Conservation (phyloP, 208 protist species). For the Wallacemonas rigidus region DNA sequence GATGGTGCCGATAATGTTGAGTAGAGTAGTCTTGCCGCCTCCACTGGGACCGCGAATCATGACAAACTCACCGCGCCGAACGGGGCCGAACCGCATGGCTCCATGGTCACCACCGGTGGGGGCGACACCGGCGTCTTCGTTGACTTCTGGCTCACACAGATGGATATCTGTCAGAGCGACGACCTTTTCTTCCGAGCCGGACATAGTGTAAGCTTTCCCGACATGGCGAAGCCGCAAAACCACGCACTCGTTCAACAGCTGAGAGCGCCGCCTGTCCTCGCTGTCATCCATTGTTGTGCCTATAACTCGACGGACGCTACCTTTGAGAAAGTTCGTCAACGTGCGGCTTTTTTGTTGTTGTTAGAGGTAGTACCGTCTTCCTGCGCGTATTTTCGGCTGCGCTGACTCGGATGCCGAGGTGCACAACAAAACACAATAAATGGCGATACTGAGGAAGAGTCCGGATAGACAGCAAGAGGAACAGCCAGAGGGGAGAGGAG, state of each 20-base stretch:
- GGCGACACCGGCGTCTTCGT: background rate
- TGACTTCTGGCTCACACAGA: constrained; percentile 37
- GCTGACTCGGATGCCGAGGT: no score
- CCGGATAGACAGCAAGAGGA: no score
- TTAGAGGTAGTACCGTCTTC: no score
- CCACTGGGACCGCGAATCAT: constrained; percentile 97
- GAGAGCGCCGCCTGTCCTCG: background rate
- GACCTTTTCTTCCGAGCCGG: constrained; percentile 50
- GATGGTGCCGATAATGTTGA: constrained; percentile 95
- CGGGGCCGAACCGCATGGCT: constrained; percentile 49
- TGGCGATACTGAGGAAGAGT: no score
- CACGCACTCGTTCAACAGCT: constrained; percentile 41
- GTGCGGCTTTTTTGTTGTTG: no score
- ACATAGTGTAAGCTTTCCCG: constrained; percentile 74
- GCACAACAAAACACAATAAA: no score
- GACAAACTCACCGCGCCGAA: constrained; percentile 95
- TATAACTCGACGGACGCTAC: no score
- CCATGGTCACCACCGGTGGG: background rate
- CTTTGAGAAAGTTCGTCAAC: no score
- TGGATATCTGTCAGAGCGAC: constrained; percentile 68
- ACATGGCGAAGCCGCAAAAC: constrained; percentile 64
- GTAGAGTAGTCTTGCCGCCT: constrained; percentile 96
- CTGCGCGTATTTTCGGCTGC: no score
- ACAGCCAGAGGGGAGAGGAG: no score
- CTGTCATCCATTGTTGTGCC: background rate